A percentile compares a stretch with the other conserved stretches of the same genome.
phyloP scores from a whole-genome alignment of 768 basidiomycete species.

The Leccinum obscurum region DNA sequence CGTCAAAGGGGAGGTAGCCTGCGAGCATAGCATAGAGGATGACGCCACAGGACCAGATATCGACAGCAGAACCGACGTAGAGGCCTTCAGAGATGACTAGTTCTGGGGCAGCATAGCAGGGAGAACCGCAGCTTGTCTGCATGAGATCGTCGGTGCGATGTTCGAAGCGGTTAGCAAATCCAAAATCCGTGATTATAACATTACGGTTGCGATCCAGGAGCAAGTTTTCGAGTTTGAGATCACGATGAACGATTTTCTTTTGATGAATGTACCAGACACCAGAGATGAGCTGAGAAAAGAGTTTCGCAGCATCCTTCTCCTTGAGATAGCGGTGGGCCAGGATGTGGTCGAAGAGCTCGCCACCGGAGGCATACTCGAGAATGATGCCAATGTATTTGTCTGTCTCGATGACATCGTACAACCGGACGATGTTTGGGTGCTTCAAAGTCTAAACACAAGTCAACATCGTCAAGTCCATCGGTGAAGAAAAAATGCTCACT shows the following conservation, averaged over 20 bases:
- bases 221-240: slow-evolving; percentile 98
- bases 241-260: slow-evolving; percentile 99
- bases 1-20: slow-evolving; percentile 98
- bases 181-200: slow-evolving; percentile 99
- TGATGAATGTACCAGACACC: slow-evolving; percentile 99
- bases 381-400: slow-evolving; percentile 99
- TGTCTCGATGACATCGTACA: slow-evolving; percentile 99
- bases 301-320: slow-evolving; percentile 90
- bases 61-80: slow-evolving; percentile 96
- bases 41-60: slow-evolving; percentile 96
- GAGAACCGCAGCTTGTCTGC: slow-evolving; percentile 97
- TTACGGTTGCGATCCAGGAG: slow-evolving; percentile 96
- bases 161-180: slow-evolving; percentile 97
- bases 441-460: slow-evolving; percentile 69
- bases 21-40: slow-evolving; percentile 97
- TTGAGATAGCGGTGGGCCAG: slow-evolving; percentile 95
- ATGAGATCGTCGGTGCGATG: slow-evolving; percentile 92
- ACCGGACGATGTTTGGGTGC: slow-evolving; percentile 96
- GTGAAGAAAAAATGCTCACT: slow-evolving; percentile 47
- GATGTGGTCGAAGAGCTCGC: slow-evolving; percentile 98
- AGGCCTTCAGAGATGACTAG: slow-evolving; percentile 96
- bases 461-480: slow-evolving; percentile 1
- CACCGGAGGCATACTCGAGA: slow-evolving; percentile 96
- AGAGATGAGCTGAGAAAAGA: slow-evolving; percentile 97
- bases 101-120: slow-evolving; percentile 98